Base-by-base conservation (phyloP, 768 basidiomycete genomes). In the Macrolepiota albuminosa region DNA sequence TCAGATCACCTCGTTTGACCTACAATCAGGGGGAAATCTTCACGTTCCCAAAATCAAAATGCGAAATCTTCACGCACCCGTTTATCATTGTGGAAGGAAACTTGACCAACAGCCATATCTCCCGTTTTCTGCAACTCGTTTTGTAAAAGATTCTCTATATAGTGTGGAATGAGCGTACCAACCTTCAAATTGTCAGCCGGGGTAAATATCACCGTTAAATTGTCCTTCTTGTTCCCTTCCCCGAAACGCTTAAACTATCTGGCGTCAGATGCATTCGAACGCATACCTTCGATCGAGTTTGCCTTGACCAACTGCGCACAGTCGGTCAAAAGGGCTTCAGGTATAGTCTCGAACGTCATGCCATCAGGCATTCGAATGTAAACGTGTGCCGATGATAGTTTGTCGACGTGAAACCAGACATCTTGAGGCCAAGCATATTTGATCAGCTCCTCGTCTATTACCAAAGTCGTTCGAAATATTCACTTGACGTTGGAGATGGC, bases 321-420 rank as follows among this genome's bases (percentile, higher is more conserved):
- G 72, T 98, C 96, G 13, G 76, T 77, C 21, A 98, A 75, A 6
- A 98, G 74, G 1, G 82, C 75, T 57, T 87, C 80, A 0, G 97
- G 95, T 40, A 98, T 89, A n/a, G 76, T 72, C 6, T 98, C 95
- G 93, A 95, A 98, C 34, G 78, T 71, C 80, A 95, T 89, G n/a
- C 75, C 78, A 3, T 84, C 82, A 0, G 91, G 82, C 79, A 98
- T 85, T 37, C 95, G 88, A n/a, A 98, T 78, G 71, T 98, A 98
- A 43, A 98, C 95, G 71, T 98, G 94, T 1, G 95, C 95, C 3
- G 95, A 97, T 0, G 93, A 96, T 33, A 98, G 85, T 71, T 95
- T 96, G 78, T 98, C 97, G 62, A 99, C 97, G 72, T 98, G 97
- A 64, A 98, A 97, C 93, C 91, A 93, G 56, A 93, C 75, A 61